These are phyloP conservation scores for Malus sylvestris DNA, from an alignment of 306 rosid genomes.

Conservation along the genomic window DNA sequence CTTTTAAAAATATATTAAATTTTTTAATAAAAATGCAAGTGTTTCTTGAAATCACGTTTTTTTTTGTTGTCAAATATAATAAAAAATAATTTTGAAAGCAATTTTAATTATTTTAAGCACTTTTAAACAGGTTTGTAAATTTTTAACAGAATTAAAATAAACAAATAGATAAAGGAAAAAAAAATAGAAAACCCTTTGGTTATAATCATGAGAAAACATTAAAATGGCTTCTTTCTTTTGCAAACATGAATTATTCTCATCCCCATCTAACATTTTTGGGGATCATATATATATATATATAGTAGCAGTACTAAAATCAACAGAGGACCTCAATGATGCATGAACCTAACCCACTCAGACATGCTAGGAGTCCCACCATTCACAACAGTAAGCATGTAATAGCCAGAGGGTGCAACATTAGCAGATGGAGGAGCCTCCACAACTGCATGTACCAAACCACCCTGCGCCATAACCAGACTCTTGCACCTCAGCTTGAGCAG, in stretches of 20 bases:
- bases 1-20: no score
- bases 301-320: not conserved
- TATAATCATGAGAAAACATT: not conserved
- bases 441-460: conserved; percentile 34
- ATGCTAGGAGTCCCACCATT: conserved; percentile 62
- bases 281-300: not conserved
- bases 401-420: conserved; percentile 57
- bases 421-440: conserved; percentile 68
- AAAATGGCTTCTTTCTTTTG: not conserved
- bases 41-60: no score
- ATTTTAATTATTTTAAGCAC: no score
- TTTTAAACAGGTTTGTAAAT: no score
- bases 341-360: conserved; percentile 60
- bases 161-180: not conserved
- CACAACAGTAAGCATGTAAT: conserved; percentile 59
- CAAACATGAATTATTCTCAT: not conserved
- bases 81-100: no score
- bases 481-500: conserved; percentile 50
- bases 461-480: conserved; percentile 7
- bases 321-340: not conserved
- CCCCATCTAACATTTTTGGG: not conserved
- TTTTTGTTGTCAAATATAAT: not conserved
- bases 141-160: conserved; percentile 12
- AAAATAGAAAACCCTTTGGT: not conserved
- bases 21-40: no score